phyloP scores from a whole-genome alignment of 2,329 filamentous ascomycete species.

The Fusarium tuaranense region DNA sequence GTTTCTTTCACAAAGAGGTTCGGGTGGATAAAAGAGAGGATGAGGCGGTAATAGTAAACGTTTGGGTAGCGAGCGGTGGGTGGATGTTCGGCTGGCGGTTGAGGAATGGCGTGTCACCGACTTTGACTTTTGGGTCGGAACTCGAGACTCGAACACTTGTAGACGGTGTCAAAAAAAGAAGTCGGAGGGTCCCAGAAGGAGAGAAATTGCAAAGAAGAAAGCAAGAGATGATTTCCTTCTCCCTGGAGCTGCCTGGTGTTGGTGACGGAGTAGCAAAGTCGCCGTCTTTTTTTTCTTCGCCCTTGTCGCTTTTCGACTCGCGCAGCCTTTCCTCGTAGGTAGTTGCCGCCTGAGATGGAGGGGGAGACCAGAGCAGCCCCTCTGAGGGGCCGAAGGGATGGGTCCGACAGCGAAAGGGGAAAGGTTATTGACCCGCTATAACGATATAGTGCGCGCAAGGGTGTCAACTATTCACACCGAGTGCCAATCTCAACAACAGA shows the following conservation, averaged over 20 bases:
- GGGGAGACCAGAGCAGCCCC: neutral
- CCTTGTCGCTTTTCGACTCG: conserved; percentile 27
- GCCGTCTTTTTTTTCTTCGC: conserved; percentile 9
- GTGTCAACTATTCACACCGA: neutral
- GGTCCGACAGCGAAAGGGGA: conserved; percentile 11
- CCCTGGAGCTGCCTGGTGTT: conserved; percentile 8
- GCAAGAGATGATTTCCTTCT: conserved; percentile 3
- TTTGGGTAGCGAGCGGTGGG: conserved; percentile 12
- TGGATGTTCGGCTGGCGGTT: conserved; percentile 5
- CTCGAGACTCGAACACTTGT: neutral
- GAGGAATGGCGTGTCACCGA: conserved; percentile 30
- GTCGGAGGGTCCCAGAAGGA: neutral
- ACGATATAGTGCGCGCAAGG: neutral
- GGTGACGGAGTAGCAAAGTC: conserved; percentile 13
- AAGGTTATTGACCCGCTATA: conserved; percentile 16
- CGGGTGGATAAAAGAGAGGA: conserved; percentile 6
- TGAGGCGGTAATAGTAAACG: conserved; percentile 2
- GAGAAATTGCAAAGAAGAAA: conserved; percentile 5
- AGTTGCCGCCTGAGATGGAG: conserved; percentile 28
- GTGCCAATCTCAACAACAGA: conserved; percentile 24
- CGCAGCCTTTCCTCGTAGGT: conserved; percentile 13
- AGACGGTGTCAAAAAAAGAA: neutral
- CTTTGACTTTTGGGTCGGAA: conserved; percentile 8
- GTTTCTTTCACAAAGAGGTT: neutral
- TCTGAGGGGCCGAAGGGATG: conserved; percentile 21